Conservation (phyloP, 2,329 filamentous ascomycete genomes). For the Epichloe brachyelytri region DNA sequence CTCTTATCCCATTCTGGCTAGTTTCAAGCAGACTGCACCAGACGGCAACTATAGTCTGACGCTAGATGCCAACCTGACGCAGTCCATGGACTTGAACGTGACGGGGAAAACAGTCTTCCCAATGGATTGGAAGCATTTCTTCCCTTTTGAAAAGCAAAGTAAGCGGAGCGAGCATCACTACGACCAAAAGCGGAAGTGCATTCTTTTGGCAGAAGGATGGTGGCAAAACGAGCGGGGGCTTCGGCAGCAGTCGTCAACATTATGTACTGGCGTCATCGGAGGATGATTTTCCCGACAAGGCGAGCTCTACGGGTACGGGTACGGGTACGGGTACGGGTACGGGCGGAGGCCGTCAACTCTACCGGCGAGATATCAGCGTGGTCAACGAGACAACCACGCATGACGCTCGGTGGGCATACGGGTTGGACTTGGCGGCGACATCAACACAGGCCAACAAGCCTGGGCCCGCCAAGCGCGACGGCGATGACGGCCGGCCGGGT, state of each 20-base stretch:
- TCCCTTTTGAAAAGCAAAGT: constrained; percentile 13
- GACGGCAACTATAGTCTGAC: constrained; percentile 7
- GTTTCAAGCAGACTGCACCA: neutral
- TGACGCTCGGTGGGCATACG: constrained; percentile 26
- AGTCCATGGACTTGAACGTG: constrained; percentile 26
- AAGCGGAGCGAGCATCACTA: constrained; percentile 25
- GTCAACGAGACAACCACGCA: constrained; percentile 38
- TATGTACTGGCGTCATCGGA: constrained; percentile 32
- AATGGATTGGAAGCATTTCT: constrained; percentile 46
- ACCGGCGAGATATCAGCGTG: constrained; percentile 41
- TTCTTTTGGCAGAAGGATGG: constrained; percentile 36
- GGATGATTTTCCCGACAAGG: neutral
- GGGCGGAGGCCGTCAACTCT: constrained; percentile 29
- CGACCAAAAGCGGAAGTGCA: constrained; percentile 45
- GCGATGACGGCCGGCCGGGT: neutral
- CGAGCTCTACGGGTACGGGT: neutral
- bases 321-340: neutral
- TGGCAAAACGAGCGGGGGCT: constrained; percentile 33
- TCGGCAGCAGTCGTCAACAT: constrained; percentile 42
- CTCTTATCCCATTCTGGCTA: constrained; percentile 8
- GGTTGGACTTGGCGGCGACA: neutral
- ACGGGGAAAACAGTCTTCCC: constrained; percentile 33
- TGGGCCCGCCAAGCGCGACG: neutral
- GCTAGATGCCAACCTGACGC: constrained; percentile 23
- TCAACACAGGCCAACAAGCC: neutral